phyloP scores from a whole-genome alignment of 345 rosid species.

The Eucalyptus pauciflora region DNA sequence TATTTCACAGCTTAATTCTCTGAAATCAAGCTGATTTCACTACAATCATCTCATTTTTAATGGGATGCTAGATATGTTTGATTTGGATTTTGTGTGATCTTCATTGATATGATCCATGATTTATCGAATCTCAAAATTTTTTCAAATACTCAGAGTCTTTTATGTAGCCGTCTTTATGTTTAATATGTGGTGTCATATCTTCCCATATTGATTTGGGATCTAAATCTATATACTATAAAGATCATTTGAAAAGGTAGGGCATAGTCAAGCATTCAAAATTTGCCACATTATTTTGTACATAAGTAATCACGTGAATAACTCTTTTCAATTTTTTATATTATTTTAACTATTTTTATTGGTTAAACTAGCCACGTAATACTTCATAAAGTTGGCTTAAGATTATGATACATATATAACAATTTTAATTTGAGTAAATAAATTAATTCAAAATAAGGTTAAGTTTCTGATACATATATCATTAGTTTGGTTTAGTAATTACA shows the following conservation, averaged over 20 bases:
- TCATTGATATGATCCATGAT: neutral
- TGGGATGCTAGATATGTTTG: neutral
- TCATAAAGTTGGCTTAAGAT: neutral
- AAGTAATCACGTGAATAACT: too few species aligned
- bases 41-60: too few species aligned
- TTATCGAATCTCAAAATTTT: neutral
- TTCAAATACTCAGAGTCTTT: fast-evolving
- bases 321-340: too few species aligned
- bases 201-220: neutral
- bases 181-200: neutral
- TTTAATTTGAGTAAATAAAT: too few species aligned
- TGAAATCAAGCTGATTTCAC: too few species aligned
- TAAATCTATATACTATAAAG: neutral
- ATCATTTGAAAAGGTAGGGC: neutral
- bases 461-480: neutral
- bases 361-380: neutral
- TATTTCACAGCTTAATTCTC: too few species aligned
- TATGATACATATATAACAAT: too few species aligned
- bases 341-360: too few species aligned
- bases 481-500: neutral
- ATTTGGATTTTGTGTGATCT: neutral
- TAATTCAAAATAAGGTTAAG: neutral
- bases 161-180: neutral
- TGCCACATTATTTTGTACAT: too few species aligned
- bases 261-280: too few species aligned